phyloP scores from a whole-genome alignment of 495 filamentous ascomycete species.

The Penicillium soppii region DNA sequence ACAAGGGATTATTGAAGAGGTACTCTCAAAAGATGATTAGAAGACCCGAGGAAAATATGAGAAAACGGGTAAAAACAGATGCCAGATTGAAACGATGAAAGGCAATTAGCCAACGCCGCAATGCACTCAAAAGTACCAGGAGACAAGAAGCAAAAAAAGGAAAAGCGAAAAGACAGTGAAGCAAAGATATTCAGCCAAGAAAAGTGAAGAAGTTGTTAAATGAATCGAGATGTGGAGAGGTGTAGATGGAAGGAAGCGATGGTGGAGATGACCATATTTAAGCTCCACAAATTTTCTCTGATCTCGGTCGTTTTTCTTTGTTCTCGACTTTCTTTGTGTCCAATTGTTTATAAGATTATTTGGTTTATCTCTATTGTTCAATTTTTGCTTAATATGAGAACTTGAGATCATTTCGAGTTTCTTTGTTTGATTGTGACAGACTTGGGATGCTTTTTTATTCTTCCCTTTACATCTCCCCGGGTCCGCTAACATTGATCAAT shows the following conservation, averaged over 20 bases:
- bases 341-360: too few species aligned
- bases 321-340: neutral
- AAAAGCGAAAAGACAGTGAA: neutral
- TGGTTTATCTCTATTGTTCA: neutral
- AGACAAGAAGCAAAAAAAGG: neutral
- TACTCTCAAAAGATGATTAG: too few species aligned
- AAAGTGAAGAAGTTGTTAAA: too few species aligned
- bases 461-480: neutral
- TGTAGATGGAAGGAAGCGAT: conserved; percentile 7
- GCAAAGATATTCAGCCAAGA: too few species aligned
- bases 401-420: too few species aligned
- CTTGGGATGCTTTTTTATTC: neutral
- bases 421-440: too few species aligned
- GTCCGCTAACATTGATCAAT: neutral
- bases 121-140: neutral
- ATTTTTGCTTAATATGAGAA: too few species aligned
- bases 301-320: neutral
- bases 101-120: too few species aligned
- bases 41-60: neutral
- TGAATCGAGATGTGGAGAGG: too few species aligned
- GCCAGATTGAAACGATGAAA: neutral
- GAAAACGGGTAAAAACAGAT: neutral
- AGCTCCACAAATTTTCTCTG: conserved; percentile 12
- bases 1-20: too few species aligned
- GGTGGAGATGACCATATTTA: conserved; percentile 6